A percentile compares a stretch with the other conserved stretches of the same genome.
Evolutionary conservation across 305 asterid genomes (phyloP).

Genomic region (Solanum hybrid): DNA sequence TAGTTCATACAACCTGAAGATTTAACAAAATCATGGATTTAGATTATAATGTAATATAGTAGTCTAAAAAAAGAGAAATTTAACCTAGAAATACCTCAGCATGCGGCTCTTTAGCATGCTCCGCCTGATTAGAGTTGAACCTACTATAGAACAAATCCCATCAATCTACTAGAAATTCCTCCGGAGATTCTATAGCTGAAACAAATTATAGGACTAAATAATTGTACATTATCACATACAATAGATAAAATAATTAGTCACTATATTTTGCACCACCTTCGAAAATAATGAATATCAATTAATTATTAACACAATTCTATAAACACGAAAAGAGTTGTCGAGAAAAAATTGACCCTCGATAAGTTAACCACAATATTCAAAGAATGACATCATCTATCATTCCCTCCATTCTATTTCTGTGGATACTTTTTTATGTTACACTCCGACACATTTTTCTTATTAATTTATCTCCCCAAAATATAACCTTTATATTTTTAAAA

Average conservation of each 20-base stretch:
- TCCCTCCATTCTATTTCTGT: background rate
- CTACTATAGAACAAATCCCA: background rate
- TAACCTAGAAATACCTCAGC: background rate
- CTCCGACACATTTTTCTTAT: background rate
- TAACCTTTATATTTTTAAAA: background rate
- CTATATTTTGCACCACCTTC: background rate
- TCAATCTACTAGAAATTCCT: background rate
- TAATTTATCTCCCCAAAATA: background rate
- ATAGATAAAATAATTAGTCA: background rate
- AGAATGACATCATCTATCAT: background rate
- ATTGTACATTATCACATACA: background rate
- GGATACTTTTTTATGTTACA: background rate
- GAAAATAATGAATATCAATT: background rate
- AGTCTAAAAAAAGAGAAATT: background rate
- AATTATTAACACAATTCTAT: background rate
- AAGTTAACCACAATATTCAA: background rate
- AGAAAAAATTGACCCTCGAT: background rate
- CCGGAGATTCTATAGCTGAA: background rate
- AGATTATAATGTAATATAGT: background rate
- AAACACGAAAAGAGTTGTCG: background rate
- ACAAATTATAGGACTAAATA: background rate
- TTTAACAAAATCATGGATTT: background rate
- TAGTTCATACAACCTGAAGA: background rate
- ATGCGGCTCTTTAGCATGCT: background rate
- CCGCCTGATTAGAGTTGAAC: background rate